These are phyloP conservation scores for Nannochloris sp. DNA, from an alignment of 139 green algal genomes.

Conservation along the genomic window DNA sequence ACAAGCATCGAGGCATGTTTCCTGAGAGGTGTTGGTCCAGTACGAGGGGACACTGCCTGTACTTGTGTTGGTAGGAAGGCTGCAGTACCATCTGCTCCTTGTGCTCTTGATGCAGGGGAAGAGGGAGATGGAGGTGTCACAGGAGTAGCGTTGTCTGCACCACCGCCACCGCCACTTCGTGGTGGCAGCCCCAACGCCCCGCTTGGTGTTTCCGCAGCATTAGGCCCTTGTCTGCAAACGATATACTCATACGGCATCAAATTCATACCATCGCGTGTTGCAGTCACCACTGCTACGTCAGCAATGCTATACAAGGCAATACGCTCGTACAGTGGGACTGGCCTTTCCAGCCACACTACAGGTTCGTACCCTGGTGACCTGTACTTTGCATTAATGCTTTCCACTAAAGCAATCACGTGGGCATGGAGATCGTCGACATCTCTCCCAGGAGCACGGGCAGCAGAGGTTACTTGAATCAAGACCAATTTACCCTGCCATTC, in stretches of 20 bases:
- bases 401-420: constrained; percentile 52
- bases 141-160: not conserved
- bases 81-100: not conserved
- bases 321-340: constrained; percentile 87
- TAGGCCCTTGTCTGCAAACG: constrained; percentile 78
- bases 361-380: constrained; percentile 54
- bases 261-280: constrained; percentile 88
- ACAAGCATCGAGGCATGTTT: constrained; percentile 66
- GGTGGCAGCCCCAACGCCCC: not conserved
- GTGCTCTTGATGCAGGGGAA: not conserved
- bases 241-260: constrained; percentile 97
- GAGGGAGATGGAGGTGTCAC: not conserved
- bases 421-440: constrained; percentile 77
- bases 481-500: constrained; percentile 75
- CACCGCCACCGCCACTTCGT: not conserved
- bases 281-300: constrained; percentile 74
- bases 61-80: not conserved
- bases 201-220: not conserved
- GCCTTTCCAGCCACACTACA: constrained; percentile 79
- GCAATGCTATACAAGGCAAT: constrained; percentile 87
- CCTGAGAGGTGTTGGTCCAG: not conserved
- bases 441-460: constrained; percentile 43
- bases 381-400: constrained; percentile 58
- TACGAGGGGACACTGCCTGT: not conserved
- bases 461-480: constrained; percentile 76